Evolutionary conservation across 257 asterid genomes (phyloP).

Genomic region (Echites panduratus): DNA sequence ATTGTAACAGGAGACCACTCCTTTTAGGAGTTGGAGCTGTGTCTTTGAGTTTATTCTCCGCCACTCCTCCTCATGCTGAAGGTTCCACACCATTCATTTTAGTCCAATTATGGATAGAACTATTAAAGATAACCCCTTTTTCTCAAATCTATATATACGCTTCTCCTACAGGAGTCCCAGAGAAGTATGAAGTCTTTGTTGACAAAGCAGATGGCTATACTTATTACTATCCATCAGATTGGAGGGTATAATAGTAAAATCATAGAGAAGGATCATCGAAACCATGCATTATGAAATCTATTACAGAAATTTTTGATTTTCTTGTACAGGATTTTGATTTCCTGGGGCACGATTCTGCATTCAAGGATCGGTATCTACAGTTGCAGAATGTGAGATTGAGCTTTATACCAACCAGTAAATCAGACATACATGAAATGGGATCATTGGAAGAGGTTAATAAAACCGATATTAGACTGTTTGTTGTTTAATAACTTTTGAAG

Average conservation of each 20-base stretch:
- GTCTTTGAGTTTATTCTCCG: constrained; percentile 32
- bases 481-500: constrained; percentile 1
- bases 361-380: constrained; percentile 76
- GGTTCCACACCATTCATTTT: constrained; percentile 31
- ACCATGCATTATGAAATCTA: not conserved
- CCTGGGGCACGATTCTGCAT: constrained; percentile 85
- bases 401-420: constrained; percentile 65
- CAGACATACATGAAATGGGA: constrained; percentile 79
- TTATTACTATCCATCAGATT: constrained; percentile 81
- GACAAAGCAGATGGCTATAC: constrained; percentile 85
- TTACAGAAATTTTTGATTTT: not conserved
- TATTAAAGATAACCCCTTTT: not conserved
- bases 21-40: constrained; percentile 57
- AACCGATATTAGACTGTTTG: not conserved
- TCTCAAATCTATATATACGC: not conserved
- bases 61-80: constrained; percentile 59
- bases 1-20: constrained; percentile 46
- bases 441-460: constrained; percentile 61
- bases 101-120: not conserved
- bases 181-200: constrained; percentile 46
- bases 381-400: constrained; percentile 80
- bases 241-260: constrained; percentile 63
- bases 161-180: constrained; percentile 42
- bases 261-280: not conserved
- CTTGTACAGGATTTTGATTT: constrained; percentile 61